A percentile compares a stretch with the other conserved stretches of the same genome.
These are phyloP conservation scores for Citrus mangshanensis DNA, from an alignment of 345 rosid genomes.

Conservation along the genomic window DNA sequence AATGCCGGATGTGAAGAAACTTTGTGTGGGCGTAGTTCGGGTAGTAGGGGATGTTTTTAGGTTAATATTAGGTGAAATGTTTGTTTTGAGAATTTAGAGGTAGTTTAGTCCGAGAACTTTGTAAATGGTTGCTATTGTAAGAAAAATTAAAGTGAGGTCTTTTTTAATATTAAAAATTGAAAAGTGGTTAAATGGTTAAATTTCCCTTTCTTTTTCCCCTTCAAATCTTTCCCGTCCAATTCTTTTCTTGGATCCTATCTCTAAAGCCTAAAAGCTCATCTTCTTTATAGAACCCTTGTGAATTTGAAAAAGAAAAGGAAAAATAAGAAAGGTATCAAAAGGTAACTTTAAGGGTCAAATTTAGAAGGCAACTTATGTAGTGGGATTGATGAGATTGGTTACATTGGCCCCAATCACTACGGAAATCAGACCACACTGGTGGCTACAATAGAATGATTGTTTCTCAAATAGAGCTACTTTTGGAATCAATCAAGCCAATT, in stretches of 20 bases:
- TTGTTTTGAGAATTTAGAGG: too few species aligned
- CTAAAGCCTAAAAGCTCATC: neutral
- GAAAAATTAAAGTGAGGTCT: fast-evolving
- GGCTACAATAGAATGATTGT: neutral
- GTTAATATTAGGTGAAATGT: too few species aligned
- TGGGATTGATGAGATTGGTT: neutral
- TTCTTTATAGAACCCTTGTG: neutral
- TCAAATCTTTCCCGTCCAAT: neutral
- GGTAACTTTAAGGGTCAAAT: neutral
- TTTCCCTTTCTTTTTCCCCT: neutral
- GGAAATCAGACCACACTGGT: neutral
- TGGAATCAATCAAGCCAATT: neutral
- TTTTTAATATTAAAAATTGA: too few species aligned
- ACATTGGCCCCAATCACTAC: neutral
- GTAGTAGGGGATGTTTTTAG: too few species aligned
- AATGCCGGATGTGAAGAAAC: too few species aligned
- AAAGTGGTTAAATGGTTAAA: too few species aligned
- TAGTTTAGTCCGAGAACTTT: too few species aligned
- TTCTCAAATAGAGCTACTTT: neutral
- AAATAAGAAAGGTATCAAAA: neutral
- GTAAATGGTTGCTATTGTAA: too few species aligned
- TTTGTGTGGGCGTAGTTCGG: too few species aligned
- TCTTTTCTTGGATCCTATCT: neutral
- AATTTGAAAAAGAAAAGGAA: neutral
- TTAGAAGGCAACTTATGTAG: neutral